A percentile compares a stretch with the other conserved stretches of the same genome.
Conservation (phyloP, 345 rosid genomes). For the Lepidium didymum region DNA sequence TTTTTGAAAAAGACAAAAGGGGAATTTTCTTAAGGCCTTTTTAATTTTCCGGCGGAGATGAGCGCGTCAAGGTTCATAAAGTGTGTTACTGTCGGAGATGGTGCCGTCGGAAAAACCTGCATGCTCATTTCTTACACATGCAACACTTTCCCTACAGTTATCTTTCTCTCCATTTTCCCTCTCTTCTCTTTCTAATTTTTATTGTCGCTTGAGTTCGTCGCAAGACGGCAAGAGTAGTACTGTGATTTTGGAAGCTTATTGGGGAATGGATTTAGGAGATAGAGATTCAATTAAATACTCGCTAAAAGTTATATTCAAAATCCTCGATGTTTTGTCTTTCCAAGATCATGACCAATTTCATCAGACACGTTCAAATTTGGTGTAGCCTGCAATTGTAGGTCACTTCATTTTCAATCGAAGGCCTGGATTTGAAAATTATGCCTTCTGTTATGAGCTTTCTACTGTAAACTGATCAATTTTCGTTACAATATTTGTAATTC, state of each 20-base stretch:
- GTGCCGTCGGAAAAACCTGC: conserved; percentile 93
- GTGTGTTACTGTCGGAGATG: conserved; percentile 93
- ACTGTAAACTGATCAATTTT: neutral
- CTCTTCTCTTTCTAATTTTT: neutral
- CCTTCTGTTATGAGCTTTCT: neutral
- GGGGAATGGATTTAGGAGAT: neutral
- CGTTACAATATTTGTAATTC: neutral
- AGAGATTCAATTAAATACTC: neutral
- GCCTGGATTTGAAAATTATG: neutral
- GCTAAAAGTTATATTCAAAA: neutral
- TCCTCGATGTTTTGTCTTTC: neutral
- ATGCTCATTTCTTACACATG: conserved; percentile 82
- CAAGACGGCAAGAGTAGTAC: neutral
- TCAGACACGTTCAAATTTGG: neutral
- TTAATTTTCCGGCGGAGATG: conserved; percentile 16
- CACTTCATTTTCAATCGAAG: neutral
- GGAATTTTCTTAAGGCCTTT: neutral
- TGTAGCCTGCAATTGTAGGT: neutral
- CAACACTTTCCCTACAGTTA: conserved; percentile 84
- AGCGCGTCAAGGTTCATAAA: conserved; percentile 64
- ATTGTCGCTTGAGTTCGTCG: neutral
- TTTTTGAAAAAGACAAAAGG: neutral
- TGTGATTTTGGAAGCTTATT: neutral
- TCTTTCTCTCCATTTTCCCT: neutral
- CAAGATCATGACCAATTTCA: neutral